Base-by-base conservation (phyloP, 768 basidiomycete species). In the Rhodotorula babjevae region DNA sequence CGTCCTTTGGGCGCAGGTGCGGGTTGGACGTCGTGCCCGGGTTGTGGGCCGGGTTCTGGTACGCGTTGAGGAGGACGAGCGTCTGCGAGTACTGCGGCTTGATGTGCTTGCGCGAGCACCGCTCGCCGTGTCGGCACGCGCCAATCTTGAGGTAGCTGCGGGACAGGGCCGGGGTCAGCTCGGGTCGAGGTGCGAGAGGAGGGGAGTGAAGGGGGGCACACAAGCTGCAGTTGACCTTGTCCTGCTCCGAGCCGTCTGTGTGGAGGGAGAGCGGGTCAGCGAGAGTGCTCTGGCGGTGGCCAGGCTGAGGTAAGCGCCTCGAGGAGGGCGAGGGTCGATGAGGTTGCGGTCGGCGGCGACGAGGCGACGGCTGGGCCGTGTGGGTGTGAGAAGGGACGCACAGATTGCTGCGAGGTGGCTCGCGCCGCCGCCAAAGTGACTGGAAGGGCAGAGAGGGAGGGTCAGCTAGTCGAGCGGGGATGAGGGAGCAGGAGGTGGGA, bases 21-120 rank as follows among this genome's bases (percentile, higher is more conserved):
- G 72, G 72, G 69, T 74, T 73, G n/a, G 33, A 55, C 11, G 69
- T 78, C 36, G 62, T 36, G 12, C 63, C 68, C 14, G 64, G 67
- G 79, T 92, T 91, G 77, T 97, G 93, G 16, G 90, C 90, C 6
- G 96, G 96, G 82, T 99, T 99, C 82, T 97, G 93, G 81, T 97
- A 99, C 59, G 98, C 93, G 78, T 99, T 99, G 8, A 93, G 93
- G 44, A 97, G 85, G 23, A 98, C 85, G 58, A 99, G 93, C 9
- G 96, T 98, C 79, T 97, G 94, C 23, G 93, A 96, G 82, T 95
- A 97, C 8, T 94, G 92, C 6, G 95, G 95, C 80, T 90, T 89
- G 82, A 97, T 98, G 82, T 99, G 96, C 81, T 98, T 98, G 78
- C 95, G 87, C 8, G 96, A 98, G 82, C 96, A 99, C 68, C 96